phyloP scores from a whole-genome alignment of 2,329 filamentous ascomycete genomes.

The Arachnomyces sp. region DNA sequence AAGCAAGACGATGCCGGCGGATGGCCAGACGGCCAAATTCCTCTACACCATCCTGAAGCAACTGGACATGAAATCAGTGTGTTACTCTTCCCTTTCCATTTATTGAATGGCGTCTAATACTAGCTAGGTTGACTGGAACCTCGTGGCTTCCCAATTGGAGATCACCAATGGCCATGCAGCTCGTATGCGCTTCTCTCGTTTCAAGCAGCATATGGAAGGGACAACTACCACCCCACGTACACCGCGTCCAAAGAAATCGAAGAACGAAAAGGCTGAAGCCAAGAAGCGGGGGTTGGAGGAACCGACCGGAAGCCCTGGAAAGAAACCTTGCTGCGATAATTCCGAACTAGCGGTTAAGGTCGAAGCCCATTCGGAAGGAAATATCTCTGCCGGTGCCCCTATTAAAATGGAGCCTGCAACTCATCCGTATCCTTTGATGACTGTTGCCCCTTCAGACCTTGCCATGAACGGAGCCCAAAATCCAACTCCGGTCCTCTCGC shows the following conservation, averaged over 20 bases:
- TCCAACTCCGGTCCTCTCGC: slow-evolving; percentile 6
- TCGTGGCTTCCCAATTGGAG: slow-evolving; percentile 41
- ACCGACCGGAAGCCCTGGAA: neutral
- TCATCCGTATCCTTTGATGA: slow-evolving; percentile 5
- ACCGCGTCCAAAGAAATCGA: slow-evolving; percentile 21
- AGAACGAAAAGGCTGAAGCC: slow-evolving; percentile 9
- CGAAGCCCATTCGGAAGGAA: neutral
- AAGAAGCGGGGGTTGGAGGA: slow-evolving; percentile 12
- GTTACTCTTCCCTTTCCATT: slow-evolving; percentile 13
- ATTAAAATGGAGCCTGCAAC: slow-evolving; percentile 6
- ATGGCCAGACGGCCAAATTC: slow-evolving; percentile 43
- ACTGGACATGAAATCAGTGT: slow-evolving; percentile 44
- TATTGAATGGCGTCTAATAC: slow-evolving; percentile 9
- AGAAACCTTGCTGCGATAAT: neutral
- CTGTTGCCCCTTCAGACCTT: slow-evolving; percentile 15
- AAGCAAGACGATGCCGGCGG: slow-evolving; percentile 38
- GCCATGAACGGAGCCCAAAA: slow-evolving; percentile 9
- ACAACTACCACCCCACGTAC: slow-evolving; percentile 18
- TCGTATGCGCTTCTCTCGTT: slow-evolving; percentile 49
- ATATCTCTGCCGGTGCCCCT: slow-evolving; percentile 8
- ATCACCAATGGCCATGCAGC: slow-evolving; percentile 51
- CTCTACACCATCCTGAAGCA: slow-evolving; percentile 50
- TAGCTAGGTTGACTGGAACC: slow-evolving; percentile 45
- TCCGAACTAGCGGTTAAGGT: neutral
- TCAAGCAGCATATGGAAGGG: slow-evolving; percentile 46